phyloP scores from a whole-genome alignment of 306 rosid genomes.

The Sechiopsis laciniata region DNA sequence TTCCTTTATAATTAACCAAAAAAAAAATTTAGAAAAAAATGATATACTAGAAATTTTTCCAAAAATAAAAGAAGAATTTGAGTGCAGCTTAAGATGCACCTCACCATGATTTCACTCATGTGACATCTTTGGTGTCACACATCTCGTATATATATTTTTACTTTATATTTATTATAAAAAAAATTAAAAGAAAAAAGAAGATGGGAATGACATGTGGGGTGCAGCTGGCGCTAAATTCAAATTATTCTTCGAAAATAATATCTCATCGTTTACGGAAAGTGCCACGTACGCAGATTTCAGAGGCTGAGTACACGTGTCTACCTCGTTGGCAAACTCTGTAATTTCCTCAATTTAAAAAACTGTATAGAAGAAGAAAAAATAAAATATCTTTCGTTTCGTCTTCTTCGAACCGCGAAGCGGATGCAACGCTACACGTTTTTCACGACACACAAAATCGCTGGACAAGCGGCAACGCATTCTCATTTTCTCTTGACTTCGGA shows the following conservation, averaged over 20 bases:
- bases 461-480: constrained; percentile 5
- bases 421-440: constrained; percentile 6
- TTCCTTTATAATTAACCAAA: too few relatives aligned
- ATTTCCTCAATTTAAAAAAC: constrained; percentile 2
- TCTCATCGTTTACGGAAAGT: neutral
- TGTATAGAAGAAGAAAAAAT: neutral
- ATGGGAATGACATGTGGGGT: too few relatives aligned
- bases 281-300: constrained; percentile 13
- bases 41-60: too few relatives aligned
- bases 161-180: too few relatives aligned
- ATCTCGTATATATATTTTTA: too few relatives aligned
- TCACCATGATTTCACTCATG: too few relatives aligned
- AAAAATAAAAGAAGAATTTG: too few relatives aligned
- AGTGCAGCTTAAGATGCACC: too few relatives aligned
- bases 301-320: neutral
- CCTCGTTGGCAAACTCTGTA: constrained; percentile 2
- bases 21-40: neutral
- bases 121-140: too few relatives aligned
- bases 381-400: neutral
- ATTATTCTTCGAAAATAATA: too few relatives aligned
- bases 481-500: neutral
- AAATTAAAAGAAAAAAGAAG: too few relatives aligned
- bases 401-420: constrained; percentile 1
- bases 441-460: constrained; percentile 10
- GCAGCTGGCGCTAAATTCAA: too few relatives aligned